These are phyloP conservation scores for Phtheirospermum japonicum DNA, from an alignment of 257 asterid genomes.

Conservation along the genomic window DNA sequence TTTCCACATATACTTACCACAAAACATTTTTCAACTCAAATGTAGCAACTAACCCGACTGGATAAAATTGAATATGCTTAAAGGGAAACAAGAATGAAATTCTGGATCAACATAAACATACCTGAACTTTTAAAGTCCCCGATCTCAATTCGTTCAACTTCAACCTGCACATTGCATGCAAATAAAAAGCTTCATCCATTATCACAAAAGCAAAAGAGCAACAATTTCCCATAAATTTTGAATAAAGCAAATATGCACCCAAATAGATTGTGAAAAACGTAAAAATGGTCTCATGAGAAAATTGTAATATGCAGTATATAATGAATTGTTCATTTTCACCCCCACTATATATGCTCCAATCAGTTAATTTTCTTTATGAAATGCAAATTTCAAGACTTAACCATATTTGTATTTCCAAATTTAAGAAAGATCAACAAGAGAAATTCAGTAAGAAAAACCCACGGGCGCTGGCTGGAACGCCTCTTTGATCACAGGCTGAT, in stretches of 20 bases:
- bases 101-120: slow-evolving; percentile 31
- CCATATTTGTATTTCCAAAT: not conserved
- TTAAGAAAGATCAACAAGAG: slow-evolving; percentile 15
- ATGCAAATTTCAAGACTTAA: slow-evolving; percentile 14
- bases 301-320: not conserved
- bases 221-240: not conserved
- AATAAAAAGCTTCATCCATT: slow-evolving; percentile 8
- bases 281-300: not conserved
- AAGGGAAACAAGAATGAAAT: not conserved
- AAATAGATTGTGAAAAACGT: not conserved
- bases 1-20: not conserved
- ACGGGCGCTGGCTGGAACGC: slow-evolving; percentile 56
- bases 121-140: slow-evolving; percentile 79
- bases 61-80: slow-evolving; percentile 8
- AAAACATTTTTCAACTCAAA: not conserved
- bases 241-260: not conserved
- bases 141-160: slow-evolving; percentile 82
- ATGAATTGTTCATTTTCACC: not conserved
- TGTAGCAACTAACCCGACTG: not conserved
- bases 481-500: slow-evolving; percentile 54
- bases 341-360: not conserved
- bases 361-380: not conserved
- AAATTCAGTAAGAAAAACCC: slow-evolving; percentile 31
- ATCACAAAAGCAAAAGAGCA: slow-evolving; percentile 12
- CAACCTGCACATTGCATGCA: slow-evolving; percentile 56